Evolutionary conservation across 139 green algal species (phyloP), one percentile per base, ranked within the genome.

Genomic region (Marvania coccoides): DNA sequence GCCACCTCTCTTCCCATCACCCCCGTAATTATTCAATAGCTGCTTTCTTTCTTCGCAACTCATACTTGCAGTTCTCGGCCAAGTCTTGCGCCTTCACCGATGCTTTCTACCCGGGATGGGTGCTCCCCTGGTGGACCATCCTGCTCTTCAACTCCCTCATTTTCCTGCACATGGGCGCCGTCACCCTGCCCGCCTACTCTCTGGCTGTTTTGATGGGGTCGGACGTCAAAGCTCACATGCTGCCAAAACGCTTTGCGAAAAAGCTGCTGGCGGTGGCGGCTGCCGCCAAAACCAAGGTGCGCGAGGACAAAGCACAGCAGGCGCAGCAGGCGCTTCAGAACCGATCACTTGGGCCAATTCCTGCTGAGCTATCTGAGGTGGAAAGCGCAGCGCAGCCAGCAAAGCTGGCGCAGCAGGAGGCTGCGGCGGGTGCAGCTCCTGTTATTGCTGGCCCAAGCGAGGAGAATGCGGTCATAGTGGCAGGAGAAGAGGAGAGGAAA

Each of bases 181-280:
- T 79, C 40, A 81, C 63, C 3, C 60, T 84, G 31, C 77, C 77
- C 19, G 31, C 58, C 15, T 84, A 84, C 54, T 77, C 54, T 4
- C 29, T 84, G 28, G 63, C 58, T 9, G 73, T 84, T 2, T 74
- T 80, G 47, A 84, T 84, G 77, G 77, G 77, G 37, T 71, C 56
- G 0, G 71, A 76, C 39, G 60, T 72, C 47, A 77, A 77, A 47
- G 13, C 10, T 8, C 60, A 54, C n/a, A 67, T 64, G 57, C 26
- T 64, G n/a, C 57, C 57, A 0, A 64, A 47, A 64, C 47, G 26
- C 29, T 26, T 64, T 9, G 57, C 57, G 1, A 64, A 58, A 47
- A 64, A 64, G 48, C 57, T 64, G 8, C 26, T 64, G 8, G n/a
- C 10, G 15, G 57, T 26, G 15, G 57, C 33, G 15, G 12, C 30